These are phyloP conservation scores for Serpula lacrymans DNA, from an alignment of 768 basidiomycete species.

Conservation along the genomic window DNA sequence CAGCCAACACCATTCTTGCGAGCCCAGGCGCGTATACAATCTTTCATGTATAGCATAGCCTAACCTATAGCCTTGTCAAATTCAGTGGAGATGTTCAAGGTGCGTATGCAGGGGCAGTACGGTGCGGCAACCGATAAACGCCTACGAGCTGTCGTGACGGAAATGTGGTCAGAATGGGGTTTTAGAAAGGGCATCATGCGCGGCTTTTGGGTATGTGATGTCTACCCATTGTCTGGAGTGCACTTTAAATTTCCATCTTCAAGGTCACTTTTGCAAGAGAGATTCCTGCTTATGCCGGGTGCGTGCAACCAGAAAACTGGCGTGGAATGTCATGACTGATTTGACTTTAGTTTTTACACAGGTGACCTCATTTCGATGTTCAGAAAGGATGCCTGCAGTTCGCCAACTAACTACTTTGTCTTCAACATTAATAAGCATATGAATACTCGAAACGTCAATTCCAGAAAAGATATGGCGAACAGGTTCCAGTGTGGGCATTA, in stretches of 20 bases:
- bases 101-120: slow-evolving; percentile 96
- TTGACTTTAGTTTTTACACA: slow-evolving; percentile 57
- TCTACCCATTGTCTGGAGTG: not conserved
- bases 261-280: slow-evolving; percentile 90
- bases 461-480: slow-evolving; percentile 52
- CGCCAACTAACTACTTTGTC: too few species aligned
- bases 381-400: too few species aligned
- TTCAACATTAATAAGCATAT: slow-evolving; percentile 68
- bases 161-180: slow-evolving; percentile 88
- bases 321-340: not conserved
- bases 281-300: slow-evolving; percentile 94
- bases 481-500: slow-evolving; percentile 82
- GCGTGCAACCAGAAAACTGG: not conserved
- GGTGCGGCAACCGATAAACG: slow-evolving; percentile 77
- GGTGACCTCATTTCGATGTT: too few species aligned
- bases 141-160: slow-evolving; percentile 63
- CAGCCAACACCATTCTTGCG: slow-evolving; percentile 84
- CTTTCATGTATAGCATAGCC: not conserved
- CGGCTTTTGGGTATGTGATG: slow-evolving; percentile 81
- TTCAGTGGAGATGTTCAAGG: slow-evolving; percentile 96
- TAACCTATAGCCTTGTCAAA: slow-evolving; percentile 1
- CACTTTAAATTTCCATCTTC: not conserved
- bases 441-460: slow-evolving; percentile 88
- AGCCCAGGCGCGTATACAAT: slow-evolving; percentile 64
- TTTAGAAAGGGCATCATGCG: slow-evolving; percentile 89